phyloP scores from a whole-genome alignment of 2,329 filamentous ascomycete species.

The Colletotrichum theobromicola region DNA sequence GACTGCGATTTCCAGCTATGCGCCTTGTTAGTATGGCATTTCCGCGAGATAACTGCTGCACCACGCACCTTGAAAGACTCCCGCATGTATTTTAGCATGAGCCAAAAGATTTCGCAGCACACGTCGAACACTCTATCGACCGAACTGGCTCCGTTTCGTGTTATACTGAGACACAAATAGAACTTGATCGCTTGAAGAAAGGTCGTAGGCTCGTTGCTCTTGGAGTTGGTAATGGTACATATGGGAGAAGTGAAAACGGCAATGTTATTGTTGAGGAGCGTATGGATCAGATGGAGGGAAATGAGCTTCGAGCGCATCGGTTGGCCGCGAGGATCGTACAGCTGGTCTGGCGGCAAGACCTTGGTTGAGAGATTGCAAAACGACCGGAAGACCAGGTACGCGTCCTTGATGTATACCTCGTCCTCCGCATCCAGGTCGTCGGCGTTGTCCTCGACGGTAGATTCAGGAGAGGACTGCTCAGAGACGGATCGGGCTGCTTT shows the following conservation, averaged over 20 bases:
- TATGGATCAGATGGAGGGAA: slow-evolving; percentile 94
- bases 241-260: slow-evolving; percentile 88
- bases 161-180: slow-evolving; percentile 93
- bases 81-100: slow-evolving; percentile 93
- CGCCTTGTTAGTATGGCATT: slow-evolving; percentile 28
- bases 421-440: slow-evolving; percentile 77
- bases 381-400: slow-evolving; percentile 94
- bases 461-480: slow-evolving; percentile 61
- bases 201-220: slow-evolving; percentile 83
- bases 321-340: slow-evolving; percentile 90
- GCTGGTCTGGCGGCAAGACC: slow-evolving; percentile 83
- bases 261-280: slow-evolving; percentile 92
- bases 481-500: slow-evolving; percentile 53
- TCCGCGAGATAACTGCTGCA: background rate
- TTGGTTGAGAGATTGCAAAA: slow-evolving; percentile 99
- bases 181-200: slow-evolving; percentile 97
- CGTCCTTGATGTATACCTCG: slow-evolving; percentile 95
- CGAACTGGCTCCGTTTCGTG: slow-evolving; percentile 92
- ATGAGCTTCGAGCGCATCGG: slow-evolving; percentile 97
- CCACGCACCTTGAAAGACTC: slow-evolving; percentile 82
- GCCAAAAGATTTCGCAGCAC: slow-evolving; percentile 96
- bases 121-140: slow-evolving; percentile 93
- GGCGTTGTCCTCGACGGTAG: slow-evolving; percentile 57
- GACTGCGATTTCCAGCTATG: slow-evolving; percentile 92
- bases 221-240: slow-evolving; percentile 91